Conservation (phyloP, 2,329 filamentous ascomycete genomes). For the Ustulina deusta region DNA sequence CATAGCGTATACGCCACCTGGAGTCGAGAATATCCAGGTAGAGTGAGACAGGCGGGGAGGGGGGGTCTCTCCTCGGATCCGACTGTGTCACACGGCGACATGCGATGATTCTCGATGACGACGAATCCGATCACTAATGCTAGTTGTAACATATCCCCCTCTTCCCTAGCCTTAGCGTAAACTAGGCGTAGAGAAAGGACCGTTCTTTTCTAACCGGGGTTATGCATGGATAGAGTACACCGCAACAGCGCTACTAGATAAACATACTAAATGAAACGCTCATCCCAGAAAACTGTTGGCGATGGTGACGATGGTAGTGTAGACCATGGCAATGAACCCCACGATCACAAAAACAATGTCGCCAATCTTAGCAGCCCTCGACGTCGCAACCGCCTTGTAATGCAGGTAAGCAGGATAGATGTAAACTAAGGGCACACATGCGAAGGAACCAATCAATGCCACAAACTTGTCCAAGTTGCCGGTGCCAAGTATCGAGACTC, state of each 20-base stretch:
- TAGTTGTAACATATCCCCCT: neutral
- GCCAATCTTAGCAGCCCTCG: conserved; percentile 64
- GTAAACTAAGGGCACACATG: conserved; percentile 81
- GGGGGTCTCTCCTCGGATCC: neutral
- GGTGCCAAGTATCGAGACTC: conserved; percentile 72
- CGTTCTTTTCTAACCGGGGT: conserved; percentile 25
- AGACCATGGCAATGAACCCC: conserved; percentile 75
- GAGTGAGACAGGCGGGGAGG: neutral
- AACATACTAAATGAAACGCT: conserved; percentile 21
- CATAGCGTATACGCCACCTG: neutral
- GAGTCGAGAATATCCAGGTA: neutral
- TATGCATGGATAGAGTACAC: conserved; percentile 13
- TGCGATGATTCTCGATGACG: neutral
- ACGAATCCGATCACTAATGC: neutral
- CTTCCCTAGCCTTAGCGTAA: neutral
- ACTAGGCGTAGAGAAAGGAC: conserved; percentile 4
- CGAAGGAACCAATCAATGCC: conserved; percentile 77
- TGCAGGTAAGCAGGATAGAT: conserved; percentile 81
- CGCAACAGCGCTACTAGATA: neutral
- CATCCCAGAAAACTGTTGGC: conserved; percentile 54
- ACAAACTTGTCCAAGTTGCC: conserved; percentile 80
- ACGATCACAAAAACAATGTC: conserved; percentile 73
- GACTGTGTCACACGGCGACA: neutral
- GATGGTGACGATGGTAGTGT: conserved; percentile 75
- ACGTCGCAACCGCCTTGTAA: conserved; percentile 73